phyloP scores from a whole-genome alignment of 1,284 basidiomycete genomes.

The Ceratobasidium sp. region DNA sequence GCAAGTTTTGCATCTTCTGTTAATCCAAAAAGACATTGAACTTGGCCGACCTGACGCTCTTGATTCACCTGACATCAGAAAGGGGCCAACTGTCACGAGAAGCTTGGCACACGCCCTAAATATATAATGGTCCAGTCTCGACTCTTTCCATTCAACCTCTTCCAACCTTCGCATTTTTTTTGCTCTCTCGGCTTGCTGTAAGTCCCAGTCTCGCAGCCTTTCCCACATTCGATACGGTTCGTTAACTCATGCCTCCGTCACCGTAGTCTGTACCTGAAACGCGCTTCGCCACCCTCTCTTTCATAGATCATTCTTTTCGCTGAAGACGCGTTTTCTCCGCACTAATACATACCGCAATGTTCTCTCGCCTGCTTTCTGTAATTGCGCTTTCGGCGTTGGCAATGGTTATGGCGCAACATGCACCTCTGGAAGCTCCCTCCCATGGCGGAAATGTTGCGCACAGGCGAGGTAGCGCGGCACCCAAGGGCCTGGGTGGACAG shows the following conservation, averaged over 20 bases:
- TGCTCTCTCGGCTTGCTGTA: not conserved
- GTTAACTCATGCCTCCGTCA: no score
- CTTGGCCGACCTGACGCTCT: no score
- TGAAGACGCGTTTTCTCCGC: no score
- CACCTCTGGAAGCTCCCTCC: not conserved
- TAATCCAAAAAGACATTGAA: no score
- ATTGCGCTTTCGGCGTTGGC: conserved; percentile 16
- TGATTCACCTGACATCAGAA: no score
- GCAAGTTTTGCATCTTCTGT: no score
- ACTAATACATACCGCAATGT: conserved; percentile 9
- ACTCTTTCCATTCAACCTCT: not conserved
- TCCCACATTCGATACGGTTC: no score
- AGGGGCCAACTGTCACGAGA: not conserved
- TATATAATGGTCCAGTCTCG: not conserved
- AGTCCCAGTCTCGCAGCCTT: no score
- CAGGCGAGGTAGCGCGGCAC: conserved; percentile 4
- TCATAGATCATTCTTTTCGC: not conserved
- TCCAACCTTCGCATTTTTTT: not conserved
- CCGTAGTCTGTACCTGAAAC: not conserved
- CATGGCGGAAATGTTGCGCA: not conserved
- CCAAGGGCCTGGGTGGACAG: conserved; percentile 16
- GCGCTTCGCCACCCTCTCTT: not conserved
- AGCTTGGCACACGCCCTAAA: conserved; percentile 5
- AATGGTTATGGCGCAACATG: conserved; percentile 14
- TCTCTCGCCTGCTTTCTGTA: conserved; percentile 14